Evolutionary conservation across 495 filamentous ascomycete species (phyloP), one percentile per base, ranked within the genome.

Genomic region (Podospora pseudopauciseta): DNA sequence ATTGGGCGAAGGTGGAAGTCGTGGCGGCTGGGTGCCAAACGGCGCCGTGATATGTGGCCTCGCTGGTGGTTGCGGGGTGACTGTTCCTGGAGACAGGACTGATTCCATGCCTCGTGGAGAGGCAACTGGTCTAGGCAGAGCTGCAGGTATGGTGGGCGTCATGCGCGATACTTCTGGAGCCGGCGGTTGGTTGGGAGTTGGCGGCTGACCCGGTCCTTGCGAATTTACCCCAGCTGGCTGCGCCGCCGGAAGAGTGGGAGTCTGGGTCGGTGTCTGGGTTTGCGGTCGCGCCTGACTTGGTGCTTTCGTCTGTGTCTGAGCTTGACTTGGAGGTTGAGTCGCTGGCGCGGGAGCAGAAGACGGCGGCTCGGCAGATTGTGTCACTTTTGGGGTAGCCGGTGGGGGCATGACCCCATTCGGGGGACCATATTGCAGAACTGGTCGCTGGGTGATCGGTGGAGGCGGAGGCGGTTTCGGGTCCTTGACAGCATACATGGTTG

Each of bases 401-500:
- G 81, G 83, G n/a, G 83, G 84, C 81, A 86, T 82, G 54, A 81
- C 82, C 27, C 86, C 86, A 56, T 85, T 83, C 9, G 86, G 86
- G 54, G 86, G 89, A 2, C 88, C 87, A 76, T 92, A 92, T 71
- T 92, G 90, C 49, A 92, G 80, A 70, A 92, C 85, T 16, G 89
- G 89, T 34, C 87, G 85, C 34, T 78, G 73, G 60, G 80, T 73
- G 15, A 74, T 69, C 1, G 71, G 55, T 0, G 80, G 74, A 13
- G 74, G 73, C 15, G 71, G 58, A 13, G 73, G 67, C 18, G 86
- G 85, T 60, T 83, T 83, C 19, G 85, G 81, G 49, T 92, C 92
- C 72, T 94, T 96, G 23, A 96, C 91, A 39, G 87, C 89, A 75
- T 89, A 98, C 73, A 99, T 85, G 70, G 88, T 90, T 28, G 90